Evolutionary conservation across 2,329 filamentous ascomycete genomes (phyloP).

Genomic region (Xylariaceae sp.): DNA sequence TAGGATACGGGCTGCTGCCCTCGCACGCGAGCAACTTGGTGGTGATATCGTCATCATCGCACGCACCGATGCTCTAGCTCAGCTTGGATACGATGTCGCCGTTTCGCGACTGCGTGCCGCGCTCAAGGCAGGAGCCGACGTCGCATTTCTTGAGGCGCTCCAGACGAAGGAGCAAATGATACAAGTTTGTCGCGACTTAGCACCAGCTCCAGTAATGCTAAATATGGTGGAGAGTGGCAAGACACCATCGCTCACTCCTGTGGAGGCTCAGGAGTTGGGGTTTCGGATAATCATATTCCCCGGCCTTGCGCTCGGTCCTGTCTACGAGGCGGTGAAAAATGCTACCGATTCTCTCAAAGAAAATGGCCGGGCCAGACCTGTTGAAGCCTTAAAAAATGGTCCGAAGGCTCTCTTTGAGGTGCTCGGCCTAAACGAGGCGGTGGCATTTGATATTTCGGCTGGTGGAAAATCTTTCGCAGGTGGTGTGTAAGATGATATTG

Average conservation of each 20-base stretch:
- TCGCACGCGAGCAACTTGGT: conserved; percentile 35
- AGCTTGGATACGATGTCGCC: conserved; percentile 46
- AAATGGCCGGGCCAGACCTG: background rate
- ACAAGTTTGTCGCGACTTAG: background rate
- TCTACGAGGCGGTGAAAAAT: background rate
- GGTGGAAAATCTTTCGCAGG: background rate
- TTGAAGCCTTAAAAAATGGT: background rate
- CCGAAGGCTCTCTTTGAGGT: background rate
- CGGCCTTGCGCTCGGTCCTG: background rate
- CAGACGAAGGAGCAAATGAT: conserved; percentile 32
- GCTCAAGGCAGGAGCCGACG: conserved; percentile 46
- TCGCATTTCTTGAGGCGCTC: conserved; percentile 49
- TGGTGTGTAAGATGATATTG: too few species aligned
- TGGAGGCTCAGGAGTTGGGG: background rate
- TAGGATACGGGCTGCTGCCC: conserved; percentile 30
- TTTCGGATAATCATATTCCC: background rate
- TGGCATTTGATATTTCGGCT: background rate
- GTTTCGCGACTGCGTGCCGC: conserved; percentile 41
- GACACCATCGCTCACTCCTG: background rate
- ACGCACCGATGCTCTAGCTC: conserved; percentile 51
- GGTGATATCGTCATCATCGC: conserved; percentile 56
- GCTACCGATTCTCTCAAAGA: background rate
- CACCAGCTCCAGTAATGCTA: background rate
- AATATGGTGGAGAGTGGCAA: background rate
- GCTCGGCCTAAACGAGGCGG: background rate